These are phyloP conservation scores for Nymphaea colorata DNA, from an alignment of 164 flowering plant genomes.

Conservation along the genomic window DNA sequence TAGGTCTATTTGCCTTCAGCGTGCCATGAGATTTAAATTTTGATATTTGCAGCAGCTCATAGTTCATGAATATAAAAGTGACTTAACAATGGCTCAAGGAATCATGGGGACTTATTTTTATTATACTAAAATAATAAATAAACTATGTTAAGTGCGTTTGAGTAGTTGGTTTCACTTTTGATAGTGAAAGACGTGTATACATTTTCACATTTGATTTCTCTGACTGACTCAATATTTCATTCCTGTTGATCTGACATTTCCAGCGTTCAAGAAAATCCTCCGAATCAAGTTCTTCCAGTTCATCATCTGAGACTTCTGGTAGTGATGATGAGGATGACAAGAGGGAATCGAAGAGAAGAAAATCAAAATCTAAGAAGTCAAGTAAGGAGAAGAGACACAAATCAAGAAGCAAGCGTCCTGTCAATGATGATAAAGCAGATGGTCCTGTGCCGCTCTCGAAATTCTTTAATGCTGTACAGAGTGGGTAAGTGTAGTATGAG, in stretches of 20 bases:
- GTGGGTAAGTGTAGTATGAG: neutral
- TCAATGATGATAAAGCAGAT: conserved; percentile 32
- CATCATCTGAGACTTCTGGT: conserved; percentile 42
- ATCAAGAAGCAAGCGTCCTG: conserved; percentile 43
- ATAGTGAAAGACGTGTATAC: too few species aligned
- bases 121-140: too few species aligned
- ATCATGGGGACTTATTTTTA: too few species aligned
- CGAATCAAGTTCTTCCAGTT: conserved; percentile 57
- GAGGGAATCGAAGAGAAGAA: conserved; percentile 61
- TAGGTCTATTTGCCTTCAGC: too few species aligned
- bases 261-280: conserved; percentile 50
- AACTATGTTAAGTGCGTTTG: too few species aligned
- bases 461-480: conserved; percentile 70
- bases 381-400: conserved; percentile 69
- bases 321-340: conserved; percentile 4
- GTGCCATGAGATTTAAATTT: too few species aligned
- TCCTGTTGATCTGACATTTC: conserved; percentile 9
- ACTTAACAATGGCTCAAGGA: too few species aligned
- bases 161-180: too few species aligned
- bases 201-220: too few species aligned
- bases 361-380: conserved; percentile 54
- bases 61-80: too few species aligned
- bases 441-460: conserved; percentile 95
- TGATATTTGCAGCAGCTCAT: too few species aligned
- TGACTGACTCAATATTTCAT: too few species aligned